These are phyloP conservation scores for Colletotrichum lupini DNA, from an alignment of 2,329 filamentous ascomycete species.

Conservation along the genomic window DNA sequence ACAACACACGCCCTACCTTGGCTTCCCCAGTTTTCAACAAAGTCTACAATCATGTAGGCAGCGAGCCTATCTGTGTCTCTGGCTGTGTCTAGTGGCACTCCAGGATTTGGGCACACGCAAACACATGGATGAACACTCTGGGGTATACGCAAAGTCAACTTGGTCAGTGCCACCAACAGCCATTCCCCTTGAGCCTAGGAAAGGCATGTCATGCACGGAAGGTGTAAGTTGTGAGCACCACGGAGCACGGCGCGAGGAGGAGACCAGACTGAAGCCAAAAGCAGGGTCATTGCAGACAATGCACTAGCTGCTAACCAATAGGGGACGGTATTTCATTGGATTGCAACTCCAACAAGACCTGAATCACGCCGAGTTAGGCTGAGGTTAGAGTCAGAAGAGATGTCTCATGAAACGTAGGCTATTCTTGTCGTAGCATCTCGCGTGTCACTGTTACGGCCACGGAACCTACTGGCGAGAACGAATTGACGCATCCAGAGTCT, in stretches of 20 bases:
- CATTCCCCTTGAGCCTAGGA: constrained; percentile 3
- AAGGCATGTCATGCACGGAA: constrained; percentile 24
- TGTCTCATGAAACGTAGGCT: constrained; percentile 31
- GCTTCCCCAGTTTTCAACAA: constrained; percentile 24
- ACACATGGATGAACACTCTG: constrained; percentile 30
- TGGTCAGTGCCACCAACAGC: constrained; percentile 10
- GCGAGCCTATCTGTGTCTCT: constrained; percentile 20
- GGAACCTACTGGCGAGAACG: constrained; percentile 14
- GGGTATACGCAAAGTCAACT: constrained; percentile 29
- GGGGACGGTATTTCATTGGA: background rate
- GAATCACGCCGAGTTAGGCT: constrained; percentile 10
- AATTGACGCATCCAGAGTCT: constrained; percentile 19
- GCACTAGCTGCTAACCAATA: background rate
- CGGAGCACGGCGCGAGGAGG: background rate
- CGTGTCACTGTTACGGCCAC: constrained; percentile 26
- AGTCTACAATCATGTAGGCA: constrained; percentile 11
- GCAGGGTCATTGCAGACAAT: constrained; percentile 17
- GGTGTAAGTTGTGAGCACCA: constrained; percentile 5
- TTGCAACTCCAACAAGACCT: background rate
- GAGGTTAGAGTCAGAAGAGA: constrained; percentile 23
- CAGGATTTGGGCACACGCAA: background rate
- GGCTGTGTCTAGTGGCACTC: background rate
- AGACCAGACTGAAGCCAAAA: background rate
- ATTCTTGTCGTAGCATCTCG: constrained; percentile 32
- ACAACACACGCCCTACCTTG: constrained; percentile 7